phyloP scores from a whole-genome alignment of 2,329 filamentous ascomycete genomes.

The Cytospora chrysosperma region DNA sequence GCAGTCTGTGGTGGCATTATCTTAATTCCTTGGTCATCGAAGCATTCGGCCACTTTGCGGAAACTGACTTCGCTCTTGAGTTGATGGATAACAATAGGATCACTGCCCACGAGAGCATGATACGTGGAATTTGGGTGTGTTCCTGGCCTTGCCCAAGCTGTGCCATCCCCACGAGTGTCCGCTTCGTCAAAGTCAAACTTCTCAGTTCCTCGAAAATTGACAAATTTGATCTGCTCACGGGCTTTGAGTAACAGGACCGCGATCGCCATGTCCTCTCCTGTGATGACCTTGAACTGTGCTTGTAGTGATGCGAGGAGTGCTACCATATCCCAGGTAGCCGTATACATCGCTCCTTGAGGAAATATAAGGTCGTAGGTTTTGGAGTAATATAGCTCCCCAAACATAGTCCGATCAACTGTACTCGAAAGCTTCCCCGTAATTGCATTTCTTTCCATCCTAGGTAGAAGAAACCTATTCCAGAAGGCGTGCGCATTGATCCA shows the following conservation, averaged over 20 bases:
- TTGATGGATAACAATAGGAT: constrained; percentile 31
- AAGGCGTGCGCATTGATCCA: constrained; percentile 35
- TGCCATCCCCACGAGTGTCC: constrained; percentile 31
- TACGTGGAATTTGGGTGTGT: constrained; percentile 29
- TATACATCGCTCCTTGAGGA: constrained; percentile 37
- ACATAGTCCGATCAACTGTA: constrained; percentile 30
- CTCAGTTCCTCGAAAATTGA: constrained; percentile 33
- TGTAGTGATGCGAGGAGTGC: constrained; percentile 32
- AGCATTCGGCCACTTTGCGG: constrained; percentile 33
- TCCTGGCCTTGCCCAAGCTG: constrained; percentile 30
- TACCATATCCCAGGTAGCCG: constrained; percentile 36
- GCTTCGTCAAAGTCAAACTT: constrained; percentile 34
- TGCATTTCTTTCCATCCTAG: constrained; percentile 26
- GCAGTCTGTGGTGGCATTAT: constrained; percentile 16
- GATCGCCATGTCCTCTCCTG: constrained; percentile 34
- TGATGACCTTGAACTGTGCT: constrained; percentile 28
- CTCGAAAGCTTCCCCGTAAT: constrained; percentile 16
- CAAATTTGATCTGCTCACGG: constrained; percentile 28
- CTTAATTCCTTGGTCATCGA: constrained; percentile 32
- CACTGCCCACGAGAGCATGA: constrained; percentile 29
- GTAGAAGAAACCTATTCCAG: constrained; percentile 32
- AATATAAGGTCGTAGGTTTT: constrained; percentile 29
- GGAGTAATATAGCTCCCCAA: constrained; percentile 33
- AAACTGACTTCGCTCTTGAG: constrained; percentile 31
- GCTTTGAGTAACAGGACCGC: constrained; percentile 33